Evolutionary conservation across 768 basidiomycete species (phyloP).

Genomic region (Boletellus ananas): DNA sequence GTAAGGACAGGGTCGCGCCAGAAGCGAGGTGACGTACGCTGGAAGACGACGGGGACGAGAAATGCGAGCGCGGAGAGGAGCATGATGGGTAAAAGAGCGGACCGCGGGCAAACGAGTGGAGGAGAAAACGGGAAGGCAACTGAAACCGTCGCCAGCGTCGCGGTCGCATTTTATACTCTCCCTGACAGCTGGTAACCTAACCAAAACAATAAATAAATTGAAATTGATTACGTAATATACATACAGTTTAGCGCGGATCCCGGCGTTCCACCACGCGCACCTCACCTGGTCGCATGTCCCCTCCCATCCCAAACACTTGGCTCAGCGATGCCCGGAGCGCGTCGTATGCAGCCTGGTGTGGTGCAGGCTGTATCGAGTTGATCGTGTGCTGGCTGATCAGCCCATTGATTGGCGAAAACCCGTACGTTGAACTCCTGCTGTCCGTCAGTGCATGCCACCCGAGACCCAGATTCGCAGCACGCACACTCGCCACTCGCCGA

Average conservation of each 20-base stretch:
- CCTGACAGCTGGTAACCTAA: conserved; percentile 5
- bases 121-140: conserved; percentile 19
- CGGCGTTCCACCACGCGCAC: conserved; percentile 1
- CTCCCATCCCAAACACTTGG: conserved; percentile 20
- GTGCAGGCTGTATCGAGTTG: conserved; percentile 75
- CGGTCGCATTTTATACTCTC: not conserved
- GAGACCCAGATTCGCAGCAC: conserved; percentile 18
- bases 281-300: not conserved
- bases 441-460: not conserved
- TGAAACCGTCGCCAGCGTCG: not conserved
- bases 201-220: no score
- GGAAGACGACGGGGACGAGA: conserved; percentile 43
- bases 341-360: conserved; percentile 67
- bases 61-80: conserved; percentile 37
- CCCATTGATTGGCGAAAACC: conserved; percentile 64
- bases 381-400: conserved; percentile 62
- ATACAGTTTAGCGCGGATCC: conserved; percentile 1
- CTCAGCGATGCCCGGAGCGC: conserved; percentile 42
- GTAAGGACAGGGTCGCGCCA: conserved; percentile 1
- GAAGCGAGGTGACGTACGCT: conserved; percentile 31
- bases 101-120: conserved; percentile 11
- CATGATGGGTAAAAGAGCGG: conserved; percentile 29
- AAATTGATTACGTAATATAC: conserved; percentile 13
- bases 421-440: conserved; percentile 64
- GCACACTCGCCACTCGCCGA: conserved; percentile 72